A percentile compares a stretch with the other conserved stretches of the same genome.
phyloP scores from a whole-genome alignment of 441 rosid genomes.

The Euphorbia corollata region DNA sequence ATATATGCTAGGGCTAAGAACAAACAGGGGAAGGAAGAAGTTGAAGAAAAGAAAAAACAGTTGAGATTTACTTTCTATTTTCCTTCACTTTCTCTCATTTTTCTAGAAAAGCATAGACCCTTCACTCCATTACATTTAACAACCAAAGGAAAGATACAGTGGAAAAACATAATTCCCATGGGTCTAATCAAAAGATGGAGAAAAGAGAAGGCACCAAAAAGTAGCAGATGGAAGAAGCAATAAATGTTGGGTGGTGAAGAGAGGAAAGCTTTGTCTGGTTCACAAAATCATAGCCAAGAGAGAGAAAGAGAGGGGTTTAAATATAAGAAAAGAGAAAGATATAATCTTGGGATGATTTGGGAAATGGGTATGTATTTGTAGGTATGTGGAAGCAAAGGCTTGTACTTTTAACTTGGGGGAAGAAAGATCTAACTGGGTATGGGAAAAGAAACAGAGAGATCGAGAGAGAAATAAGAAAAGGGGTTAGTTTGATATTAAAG shows the following conservation, averaged over 20 bases:
- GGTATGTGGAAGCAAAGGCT: slow-evolving; percentile 26
- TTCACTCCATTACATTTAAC: slow-evolving; percentile 24
- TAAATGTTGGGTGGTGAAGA: slow-evolving; percentile 18
- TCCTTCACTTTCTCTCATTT: slow-evolving; percentile 42
- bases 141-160: slow-evolving; percentile 22
- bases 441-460: background rate
- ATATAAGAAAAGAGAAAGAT: slow-evolving; percentile 14
- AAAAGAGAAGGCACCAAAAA: slow-evolving; percentile 12
- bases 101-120: slow-evolving; percentile 29
- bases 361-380: slow-evolving; percentile 30
- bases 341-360: slow-evolving; percentile 19
- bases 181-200: slow-evolving; percentile 23
- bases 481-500: slow-evolving; percentile 32
- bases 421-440: slow-evolving; percentile 19
- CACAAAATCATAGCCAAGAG: slow-evolving; percentile 25
- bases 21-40: too few species aligned
- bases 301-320: slow-evolving; percentile 13
- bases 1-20: too few species aligned
- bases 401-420: background rate
- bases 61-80: slow-evolving; percentile 11
- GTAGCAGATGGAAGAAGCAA: slow-evolving; percentile 27
- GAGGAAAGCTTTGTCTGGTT: slow-evolving; percentile 29
- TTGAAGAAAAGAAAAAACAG: slow-evolving; percentile 11
- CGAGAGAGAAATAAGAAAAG: slow-evolving; percentile 20
- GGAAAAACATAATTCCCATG: slow-evolving; percentile 33